A percentile compares a stretch with the other conserved stretches of the same genome.
Conservation (phyloP, 2,329 filamentous ascomycete genomes). For the Epichloe typhina region DNA sequence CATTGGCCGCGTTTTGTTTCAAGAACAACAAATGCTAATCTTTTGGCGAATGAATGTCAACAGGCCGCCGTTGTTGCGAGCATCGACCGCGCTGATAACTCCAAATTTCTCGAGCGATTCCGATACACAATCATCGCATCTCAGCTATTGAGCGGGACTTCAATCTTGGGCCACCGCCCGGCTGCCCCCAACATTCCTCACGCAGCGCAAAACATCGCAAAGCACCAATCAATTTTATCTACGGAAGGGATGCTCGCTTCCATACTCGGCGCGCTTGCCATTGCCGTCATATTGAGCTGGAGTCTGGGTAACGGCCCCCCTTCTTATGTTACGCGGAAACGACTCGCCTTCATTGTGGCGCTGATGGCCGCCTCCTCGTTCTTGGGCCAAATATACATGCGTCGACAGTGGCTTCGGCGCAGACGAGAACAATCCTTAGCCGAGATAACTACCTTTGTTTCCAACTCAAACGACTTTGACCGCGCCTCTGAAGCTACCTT, state of each 20-base stretch:
- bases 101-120: conserved; percentile 81
- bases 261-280: conserved; percentile 40
- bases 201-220: conserved; percentile 4
- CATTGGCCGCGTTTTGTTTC: not conserved
- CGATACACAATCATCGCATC: conserved; percentile 88
- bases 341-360: conserved; percentile 34
- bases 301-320: conserved; percentile 36
- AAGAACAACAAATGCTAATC: not conserved
- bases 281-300: conserved; percentile 65
- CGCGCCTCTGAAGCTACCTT: conserved; percentile 62
- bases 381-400: conserved; percentile 55
- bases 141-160: conserved; percentile 66
- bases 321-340: conserved; percentile 42
- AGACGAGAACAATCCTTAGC: conserved; percentile 61
- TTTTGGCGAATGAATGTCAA: not conserved
- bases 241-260: conserved; percentile 37
- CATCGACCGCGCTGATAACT: conserved; percentile 65
- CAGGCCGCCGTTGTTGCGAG: conserved; percentile 58
- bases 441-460: conserved; percentile 54
- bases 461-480: conserved; percentile 70
- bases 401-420: conserved; percentile 70
- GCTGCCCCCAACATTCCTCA: conserved; percentile 10
- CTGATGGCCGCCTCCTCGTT: conserved; percentile 40
- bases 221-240: conserved; percentile 21
- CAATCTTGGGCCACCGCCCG: conserved; percentile 28